phyloP scores from a whole-genome alignment of 2,329 filamentous ascomycete genomes.

The Pyricularia sp. region DNA sequence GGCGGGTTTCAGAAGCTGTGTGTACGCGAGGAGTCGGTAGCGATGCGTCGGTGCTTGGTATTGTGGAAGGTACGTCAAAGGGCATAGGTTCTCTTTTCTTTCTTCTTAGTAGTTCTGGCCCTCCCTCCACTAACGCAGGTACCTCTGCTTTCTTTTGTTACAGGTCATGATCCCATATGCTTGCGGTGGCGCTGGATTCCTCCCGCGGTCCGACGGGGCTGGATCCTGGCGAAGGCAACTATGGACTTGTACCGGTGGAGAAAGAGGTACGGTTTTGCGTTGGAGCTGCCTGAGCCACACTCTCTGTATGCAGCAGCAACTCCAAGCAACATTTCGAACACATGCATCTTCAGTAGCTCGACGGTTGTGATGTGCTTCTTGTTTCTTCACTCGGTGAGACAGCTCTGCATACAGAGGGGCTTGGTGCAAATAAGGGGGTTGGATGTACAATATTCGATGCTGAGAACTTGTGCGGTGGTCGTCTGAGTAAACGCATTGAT shows the following conservation, averaged over 20 bases:
- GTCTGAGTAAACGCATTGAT: no score
- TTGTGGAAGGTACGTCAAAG: not conserved
- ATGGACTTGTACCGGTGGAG: not conserved
- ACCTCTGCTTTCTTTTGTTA: not conserved
- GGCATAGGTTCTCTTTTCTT: no score
- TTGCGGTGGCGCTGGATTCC: not conserved
- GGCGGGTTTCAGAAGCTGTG: not conserved
- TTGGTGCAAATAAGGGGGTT: no score
- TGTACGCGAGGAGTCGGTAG: not conserved
- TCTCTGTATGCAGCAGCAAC: no score
- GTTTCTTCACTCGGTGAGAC: no score
- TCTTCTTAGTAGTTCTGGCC: not conserved
- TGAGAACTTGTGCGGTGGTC: no score
- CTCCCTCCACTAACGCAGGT: not conserved
- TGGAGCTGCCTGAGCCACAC: not conserved
- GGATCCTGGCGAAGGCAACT: not conserved
- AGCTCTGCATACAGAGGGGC: no score
- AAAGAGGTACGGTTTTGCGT: not conserved
- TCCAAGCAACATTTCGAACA: no score
- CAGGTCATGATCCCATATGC: not conserved
- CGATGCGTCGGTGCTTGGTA: not conserved
- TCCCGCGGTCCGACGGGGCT: not conserved
- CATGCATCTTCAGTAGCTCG: no score
- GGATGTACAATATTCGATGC: no score
- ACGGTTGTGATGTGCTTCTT: no score